phyloP scores from a whole-genome alignment of 495 filamentous ascomycete genomes.

The Neurospora terricola region DNA sequence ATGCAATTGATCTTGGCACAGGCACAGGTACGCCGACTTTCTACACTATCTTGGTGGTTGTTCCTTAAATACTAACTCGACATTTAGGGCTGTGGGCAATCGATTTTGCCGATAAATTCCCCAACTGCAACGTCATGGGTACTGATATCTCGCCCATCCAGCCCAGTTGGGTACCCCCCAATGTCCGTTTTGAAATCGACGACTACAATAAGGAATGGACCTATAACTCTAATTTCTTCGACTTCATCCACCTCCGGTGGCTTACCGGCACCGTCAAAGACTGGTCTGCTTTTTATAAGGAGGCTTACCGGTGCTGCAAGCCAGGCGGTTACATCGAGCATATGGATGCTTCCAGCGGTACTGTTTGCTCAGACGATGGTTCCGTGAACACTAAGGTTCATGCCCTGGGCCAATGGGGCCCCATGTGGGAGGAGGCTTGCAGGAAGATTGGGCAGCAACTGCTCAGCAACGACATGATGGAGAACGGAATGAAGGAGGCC shows the following conservation, averaged over 20 bases:
- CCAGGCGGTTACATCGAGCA: conserved; percentile 28
- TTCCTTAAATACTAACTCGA: not conserved
- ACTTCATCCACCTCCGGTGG: conserved; percentile 47
- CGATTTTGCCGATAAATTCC: conserved; percentile 5
- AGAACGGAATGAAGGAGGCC: conserved; percentile 46
- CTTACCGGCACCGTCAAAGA: conserved; percentile 39
- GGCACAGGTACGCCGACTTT: conserved; percentile 15
- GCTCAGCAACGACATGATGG: conserved; percentile 32
- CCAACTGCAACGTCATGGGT: conserved; percentile 29
- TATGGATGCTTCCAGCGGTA: conserved; percentile 6
- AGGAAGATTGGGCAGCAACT: conserved; percentile 8
- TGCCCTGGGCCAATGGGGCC: conserved; percentile 23
- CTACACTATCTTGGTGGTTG: too few species aligned
- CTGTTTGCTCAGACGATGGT: not conserved
- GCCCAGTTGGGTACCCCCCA: conserved; percentile 44
- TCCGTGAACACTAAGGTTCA: not conserved
- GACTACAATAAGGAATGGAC: conserved; percentile 47
- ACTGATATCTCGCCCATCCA: conserved; percentile 55
- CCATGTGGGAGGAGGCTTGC: conserved; percentile 15
- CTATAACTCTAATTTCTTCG: conserved; percentile 34
- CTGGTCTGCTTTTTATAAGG: conserved; percentile 31
- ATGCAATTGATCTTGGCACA: conserved; percentile 52
- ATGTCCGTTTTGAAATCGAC: conserved; percentile 48
- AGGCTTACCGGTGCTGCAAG: conserved; percentile 23
- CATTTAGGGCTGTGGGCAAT: not conserved